Base-by-base conservation (phyloP, 2,329 filamentous ascomycete species). In the Ceratocystis smalleyi region DNA sequence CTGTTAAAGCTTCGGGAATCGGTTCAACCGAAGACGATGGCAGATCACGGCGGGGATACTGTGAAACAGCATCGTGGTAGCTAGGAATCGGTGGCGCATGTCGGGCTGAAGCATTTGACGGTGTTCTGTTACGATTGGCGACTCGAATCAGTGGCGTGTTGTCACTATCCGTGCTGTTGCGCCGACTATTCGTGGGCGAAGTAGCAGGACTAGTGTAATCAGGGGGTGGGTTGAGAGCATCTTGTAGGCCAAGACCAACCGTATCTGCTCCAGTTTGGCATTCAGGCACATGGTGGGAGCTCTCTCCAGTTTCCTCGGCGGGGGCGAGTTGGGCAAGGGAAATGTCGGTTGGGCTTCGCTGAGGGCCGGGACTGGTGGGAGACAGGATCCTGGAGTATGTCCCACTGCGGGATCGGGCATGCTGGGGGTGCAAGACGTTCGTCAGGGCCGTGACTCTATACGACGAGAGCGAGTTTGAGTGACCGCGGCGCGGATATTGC, bases 291-390 rank as follows among this genome's bases (percentile, higher is more conserved):
- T 59, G 59, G 40, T 74, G 78, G 69, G 86, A 88, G 27, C 83
- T 80, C 65, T 91, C 89, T 71, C 90, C 89, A n/a, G 79, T 82
- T 64, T 84, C 81, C 69, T 91, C 86, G 67, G 76, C 79, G 2
- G 81, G 87, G 55, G 89, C 85, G 63, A 96, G 81, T 70, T 92
- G 90, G 32, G 91, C 89, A 59, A 99, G 82, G 7, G 91, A 96
- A 69, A 99, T 99, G 73, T 97, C 94, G 10, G 94, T 97, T 7
- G 94, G 91, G 71, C 89, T 95, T 69, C 92, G 83, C 67, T 91
- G 81, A 1, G 94, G 94, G 2, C 94, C 94, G 0, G 92, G 91
- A 71, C 89, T 96, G 22, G 88, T 88, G 7, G 91, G 88, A 67
- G 85, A 79, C 69, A 87, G 77, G 57, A 91, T 78, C 68, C 90